Evolutionary conservation across 768 basidiomycete species (phyloP).

Genomic region (Leucosporidium creatinivorum): DNA sequence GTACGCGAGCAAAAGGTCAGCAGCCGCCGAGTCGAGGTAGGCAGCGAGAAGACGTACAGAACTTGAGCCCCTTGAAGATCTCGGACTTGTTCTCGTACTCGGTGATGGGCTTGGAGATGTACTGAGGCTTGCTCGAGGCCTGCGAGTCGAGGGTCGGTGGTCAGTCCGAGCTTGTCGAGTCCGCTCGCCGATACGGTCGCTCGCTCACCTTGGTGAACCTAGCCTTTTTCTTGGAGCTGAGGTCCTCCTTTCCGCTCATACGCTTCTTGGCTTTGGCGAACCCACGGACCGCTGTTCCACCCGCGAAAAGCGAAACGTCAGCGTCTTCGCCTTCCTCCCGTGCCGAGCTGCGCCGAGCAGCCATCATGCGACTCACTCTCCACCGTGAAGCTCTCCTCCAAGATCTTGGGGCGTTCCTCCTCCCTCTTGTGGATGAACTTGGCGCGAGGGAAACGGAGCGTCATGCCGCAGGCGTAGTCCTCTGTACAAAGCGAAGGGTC

Average conservation of each 20-base stretch:
- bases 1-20: neutral
- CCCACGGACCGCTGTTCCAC: neutral
- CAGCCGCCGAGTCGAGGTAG: neutral
- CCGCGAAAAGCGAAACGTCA: too few species aligned
- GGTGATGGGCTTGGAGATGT: conserved; percentile 56
- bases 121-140: conserved; percentile 49
- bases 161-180: too few species aligned
- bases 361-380: too few species aligned
- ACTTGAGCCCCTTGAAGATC: conserved; percentile 67
- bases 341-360: too few species aligned
- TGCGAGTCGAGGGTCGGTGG: too few species aligned
- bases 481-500: conserved; percentile 6
- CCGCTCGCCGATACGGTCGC: too few species aligned
- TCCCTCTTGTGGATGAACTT: conserved; percentile 54
- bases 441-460: conserved; percentile 75
- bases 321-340: too few species aligned
- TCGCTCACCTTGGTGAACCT: too few species aligned
- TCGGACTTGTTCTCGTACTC: conserved; percentile 56
- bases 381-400: too few species aligned
- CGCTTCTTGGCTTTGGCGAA: neutral
- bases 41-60: conserved; percentile 53
- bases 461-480: conserved; percentile 80
- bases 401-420: too few species aligned
- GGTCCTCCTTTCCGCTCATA: too few species aligned
- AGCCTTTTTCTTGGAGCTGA: too few species aligned